These are phyloP conservation scores for Aureobasidium zeae DNA, from an alignment of 2,329 filamentous ascomycete species.

Conservation along the genomic window DNA sequence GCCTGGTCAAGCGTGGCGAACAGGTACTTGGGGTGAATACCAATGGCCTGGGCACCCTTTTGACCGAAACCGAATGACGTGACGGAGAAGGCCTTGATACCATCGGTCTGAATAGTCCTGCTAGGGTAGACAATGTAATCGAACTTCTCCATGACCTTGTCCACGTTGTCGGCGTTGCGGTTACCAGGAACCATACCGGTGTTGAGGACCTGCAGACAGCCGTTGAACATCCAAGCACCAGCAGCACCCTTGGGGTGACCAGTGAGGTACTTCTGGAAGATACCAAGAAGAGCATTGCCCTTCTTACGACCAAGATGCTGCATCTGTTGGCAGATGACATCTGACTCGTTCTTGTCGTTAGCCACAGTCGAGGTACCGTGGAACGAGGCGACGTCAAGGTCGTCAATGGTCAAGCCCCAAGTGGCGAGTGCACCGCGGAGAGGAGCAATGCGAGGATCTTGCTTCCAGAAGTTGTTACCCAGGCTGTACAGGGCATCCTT, in stretches of 20 bases:
- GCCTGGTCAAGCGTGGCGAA: conserved; percentile 86
- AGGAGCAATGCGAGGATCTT: conserved; percentile 85
- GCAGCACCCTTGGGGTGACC: conserved; percentile 98
- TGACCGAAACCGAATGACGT: conserved; percentile 99
- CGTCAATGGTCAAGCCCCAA: conserved; percentile 96
- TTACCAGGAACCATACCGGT: conserved; percentile 90
- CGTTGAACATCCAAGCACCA: conserved; percentile 99
- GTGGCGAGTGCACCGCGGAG: conserved; percentile 92
- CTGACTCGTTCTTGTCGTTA: conserved; percentile 99
- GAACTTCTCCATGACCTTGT: conserved; percentile 92
- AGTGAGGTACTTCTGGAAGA: conserved; percentile 99
- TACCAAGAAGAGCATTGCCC: conserved; percentile 90
- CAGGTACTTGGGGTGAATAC: conserved; percentile 92
- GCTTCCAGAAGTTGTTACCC: conserved; percentile 99
- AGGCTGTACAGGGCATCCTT: conserved; percentile 87
- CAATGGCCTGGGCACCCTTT: conserved; percentile 95
- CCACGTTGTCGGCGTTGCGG: conserved; percentile 95
- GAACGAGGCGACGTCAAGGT: conserved; percentile 92
- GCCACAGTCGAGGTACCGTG: conserved; percentile 97
- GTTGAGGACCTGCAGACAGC: conserved; percentile 90
- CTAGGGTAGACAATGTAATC: conserved; percentile 97
- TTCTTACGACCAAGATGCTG: conserved; percentile 89
- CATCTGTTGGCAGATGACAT: conserved; percentile 93
- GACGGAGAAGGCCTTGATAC: conserved; percentile 96
- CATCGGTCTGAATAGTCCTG: conserved; percentile 91